Percentiles rank a stretch among this genome's conserved stretches.
Evolutionary conservation across 148 eudicot genomes (phyloP).

Genomic region (Nepenthes gracilis): DNA sequence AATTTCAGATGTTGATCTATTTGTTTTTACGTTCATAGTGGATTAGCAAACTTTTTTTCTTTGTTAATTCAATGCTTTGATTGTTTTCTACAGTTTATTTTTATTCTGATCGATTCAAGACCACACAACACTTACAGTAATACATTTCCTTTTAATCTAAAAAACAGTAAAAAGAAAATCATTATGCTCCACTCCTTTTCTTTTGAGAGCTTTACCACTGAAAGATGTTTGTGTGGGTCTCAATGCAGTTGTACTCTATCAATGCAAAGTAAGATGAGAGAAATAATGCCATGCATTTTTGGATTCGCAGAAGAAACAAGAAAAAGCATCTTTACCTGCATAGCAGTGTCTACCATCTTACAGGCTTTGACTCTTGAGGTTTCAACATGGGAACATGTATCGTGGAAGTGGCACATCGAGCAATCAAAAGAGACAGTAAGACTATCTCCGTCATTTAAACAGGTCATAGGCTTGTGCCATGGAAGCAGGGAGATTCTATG

Average conservation of each 20-base stretch:
- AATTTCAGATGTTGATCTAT: too few species aligned
- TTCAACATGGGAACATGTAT: conserved; percentile 51
- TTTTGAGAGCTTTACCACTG: too few species aligned
- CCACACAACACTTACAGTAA: too few species aligned
- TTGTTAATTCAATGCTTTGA: too few species aligned
- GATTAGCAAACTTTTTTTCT: too few species aligned
- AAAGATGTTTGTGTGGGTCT: too few species aligned
- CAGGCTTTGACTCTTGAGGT: conserved; percentile 74
- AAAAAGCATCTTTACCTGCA: conserved; percentile 42
- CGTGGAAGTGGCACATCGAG: conserved; percentile 35
- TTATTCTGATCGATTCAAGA: too few species aligned
- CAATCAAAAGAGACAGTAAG: conserved; percentile 26
- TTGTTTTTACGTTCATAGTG: too few species aligned
- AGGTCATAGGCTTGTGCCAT: conserved; percentile 31
- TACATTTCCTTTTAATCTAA: too few species aligned
- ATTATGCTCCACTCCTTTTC: too few species aligned
- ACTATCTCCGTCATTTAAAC: conserved; percentile 20
- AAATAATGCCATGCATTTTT: not conserved
- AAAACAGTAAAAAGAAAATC: too few species aligned
- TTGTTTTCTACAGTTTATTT: too few species aligned
- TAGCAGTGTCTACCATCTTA: conserved; percentile 73
- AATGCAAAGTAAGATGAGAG: not conserved
- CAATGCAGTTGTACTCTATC: not conserved
- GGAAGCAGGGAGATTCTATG: conserved; percentile 41
- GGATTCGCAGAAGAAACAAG: not conserved